These are phyloP conservation scores for Salmacisia buchloeana DNA, from an alignment of 1,284 basidiomycete genomes.

Conservation along the genomic window DNA sequence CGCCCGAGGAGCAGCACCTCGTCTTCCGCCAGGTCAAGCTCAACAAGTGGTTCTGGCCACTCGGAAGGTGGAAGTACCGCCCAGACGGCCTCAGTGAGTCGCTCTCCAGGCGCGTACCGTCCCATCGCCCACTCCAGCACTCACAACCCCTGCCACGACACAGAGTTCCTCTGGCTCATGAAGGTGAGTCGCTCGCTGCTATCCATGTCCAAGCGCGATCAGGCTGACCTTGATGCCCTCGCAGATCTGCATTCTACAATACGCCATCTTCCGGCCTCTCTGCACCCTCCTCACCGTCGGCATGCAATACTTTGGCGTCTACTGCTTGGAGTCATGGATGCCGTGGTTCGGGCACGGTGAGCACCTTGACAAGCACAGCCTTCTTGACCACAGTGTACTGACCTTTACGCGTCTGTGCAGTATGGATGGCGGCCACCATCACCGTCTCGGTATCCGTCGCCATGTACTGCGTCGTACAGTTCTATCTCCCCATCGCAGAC, in stretches of 20 bases:
- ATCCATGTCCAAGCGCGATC: too few relatives aligned
- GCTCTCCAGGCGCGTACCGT: not conserved
- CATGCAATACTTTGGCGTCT: conserved; percentile 63
- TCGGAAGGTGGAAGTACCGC: conserved; percentile 62
- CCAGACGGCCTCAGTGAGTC: conserved; percentile 48
- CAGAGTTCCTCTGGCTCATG: conserved; percentile 66
- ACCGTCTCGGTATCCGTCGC: conserved; percentile 70
- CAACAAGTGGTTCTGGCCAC: conserved; percentile 66
- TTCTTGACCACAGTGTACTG: not conserved
- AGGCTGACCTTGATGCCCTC: too few relatives aligned
- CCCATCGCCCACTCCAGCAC: conserved; percentile 23
- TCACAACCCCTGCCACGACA: conserved; percentile 53
- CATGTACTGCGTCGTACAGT: conserved; percentile 71
- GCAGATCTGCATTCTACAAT: conserved; percentile 68
- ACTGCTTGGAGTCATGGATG: conserved; percentile 68
- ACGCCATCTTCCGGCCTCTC: conserved; percentile 65
- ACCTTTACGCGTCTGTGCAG: not conserved
- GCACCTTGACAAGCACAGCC: conserved; percentile 52
- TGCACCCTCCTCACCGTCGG: conserved; percentile 64
- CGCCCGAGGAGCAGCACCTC: conserved; percentile 61
- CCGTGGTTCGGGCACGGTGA: conserved; percentile 62
- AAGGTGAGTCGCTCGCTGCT: conserved; percentile 52
- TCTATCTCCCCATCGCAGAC: conserved; percentile 62
- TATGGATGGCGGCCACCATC: conserved; percentile 58
- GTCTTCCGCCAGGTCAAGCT: conserved; percentile 58